Base-by-base conservation (phyloP, 2,329 filamentous ascomycete species). In the Sclerotinia trifoliorum region DNA sequence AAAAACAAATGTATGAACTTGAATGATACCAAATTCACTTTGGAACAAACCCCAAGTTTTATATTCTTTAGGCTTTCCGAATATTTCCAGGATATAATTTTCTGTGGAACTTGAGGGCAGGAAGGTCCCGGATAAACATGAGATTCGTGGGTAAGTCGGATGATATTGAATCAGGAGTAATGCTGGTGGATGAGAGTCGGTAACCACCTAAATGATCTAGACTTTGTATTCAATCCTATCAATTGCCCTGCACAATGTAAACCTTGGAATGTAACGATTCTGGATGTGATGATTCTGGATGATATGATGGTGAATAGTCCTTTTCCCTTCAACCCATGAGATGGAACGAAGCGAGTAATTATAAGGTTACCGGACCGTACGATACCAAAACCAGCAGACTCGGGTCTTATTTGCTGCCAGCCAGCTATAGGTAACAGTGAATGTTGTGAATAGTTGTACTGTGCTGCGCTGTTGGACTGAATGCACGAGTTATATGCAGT, bases 131-230 rank as follows among this genome's bases (percentile, higher is more conserved):
- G 19, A 32, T 29, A 17, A 49, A 61, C 21, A 61, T 11, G 29
- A 61, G 44, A 49, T 24, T 48, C 58, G 42, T 61, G 42, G 60
- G 7, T 39, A 39, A 21, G 29, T 62, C 46, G 60, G 46, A 51
- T 51, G 60, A 51, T 62, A 51, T 62, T 24, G 26, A 19, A 62
- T 21, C n/a, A 62, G 21, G 29, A 51, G 58, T 39, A 51, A 62
- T 51, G 26, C 46, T 15, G 46, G 51, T 21, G 6, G 29, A 60
- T 29, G 10, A 1, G 29, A 29, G 24, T 46, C 21, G 21, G 26
- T 24, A 39, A 29, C 8, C 21, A n/a, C 21, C 17, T 11, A 3
- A 62, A 39, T 10, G 32, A 49, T 62, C 29, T 49, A 49, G 58
- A 51, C 44, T 51, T 21, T 19, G 2, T 49, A 24, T 24, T 19